Base-by-base conservation (phyloP, 805 yeast species). In the Wickerhamomyces hampshirensis region DNA sequence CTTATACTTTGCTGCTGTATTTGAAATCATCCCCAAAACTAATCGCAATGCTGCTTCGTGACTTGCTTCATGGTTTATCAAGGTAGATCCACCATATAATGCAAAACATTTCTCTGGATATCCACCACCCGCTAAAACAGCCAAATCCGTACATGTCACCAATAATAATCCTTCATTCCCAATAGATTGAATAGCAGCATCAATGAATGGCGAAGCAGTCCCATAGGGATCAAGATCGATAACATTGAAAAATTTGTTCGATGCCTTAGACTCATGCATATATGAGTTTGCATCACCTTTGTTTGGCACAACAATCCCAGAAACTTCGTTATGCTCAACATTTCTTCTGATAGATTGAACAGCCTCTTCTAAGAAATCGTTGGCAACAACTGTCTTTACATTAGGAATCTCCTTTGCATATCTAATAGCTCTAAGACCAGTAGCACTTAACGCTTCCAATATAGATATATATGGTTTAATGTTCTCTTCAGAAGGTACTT, bases 201-300 rank as follows among this genome's bases (percentile, higher is more conserved):
- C 98, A 19, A 93, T 70, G 56, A 93, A 93, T 6, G 98, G 98
- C 0, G 96, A 77, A 0, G 96, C 98, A 0, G 97, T 83, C 21
- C 99, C 99, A 56, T 93, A 93, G 0, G 99, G 99, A 60, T 93
- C 99, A 34, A 93, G 69, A 61, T 93, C 99, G 39, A 93, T 77
- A 4, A 86, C 84, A 55, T 93, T 95, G 62, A 82, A 88, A 35
- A 67, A 66, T 18, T 64, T 69, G 13, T 53, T 60, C 33, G 63
- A 55, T 10, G 46, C 53, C 51, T 62, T 61, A 44, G 51, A 62
- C 56, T 40, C 62, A 35, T 80, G 67, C 95, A 93, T 86, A 53
- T 73, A 77, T 28, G 75, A 76, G 46, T 84, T 87, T n/a, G 98
- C 98, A 62, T 93, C 98, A 23, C 93, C 96, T 48, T 75, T 74